phyloP scores from a whole-genome alignment of 1,139 yeast genomes.

The Insectozyma bohioensis region DNA sequence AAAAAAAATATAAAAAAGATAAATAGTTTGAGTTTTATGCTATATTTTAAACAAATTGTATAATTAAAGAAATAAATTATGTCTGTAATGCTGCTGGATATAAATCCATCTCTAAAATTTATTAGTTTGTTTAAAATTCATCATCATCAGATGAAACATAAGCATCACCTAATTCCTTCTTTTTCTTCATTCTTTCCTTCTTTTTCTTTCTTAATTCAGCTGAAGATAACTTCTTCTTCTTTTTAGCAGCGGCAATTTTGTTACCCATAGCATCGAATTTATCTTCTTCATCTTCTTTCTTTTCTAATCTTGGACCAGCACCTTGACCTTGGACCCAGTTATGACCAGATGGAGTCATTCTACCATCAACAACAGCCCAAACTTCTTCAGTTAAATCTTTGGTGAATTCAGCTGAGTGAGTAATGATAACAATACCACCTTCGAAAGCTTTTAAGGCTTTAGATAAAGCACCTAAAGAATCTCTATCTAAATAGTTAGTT shows the following conservation, averaged over 20 bases:
- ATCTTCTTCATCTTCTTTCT: conserved; percentile 98
- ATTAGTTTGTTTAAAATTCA: conserved; percentile 33
- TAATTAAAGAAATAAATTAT: background rate
- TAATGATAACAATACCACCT: conserved; percentile 99
- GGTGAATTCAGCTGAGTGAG: conserved; percentile 99
- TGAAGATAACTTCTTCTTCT: conserved; percentile 96
- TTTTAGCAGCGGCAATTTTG: conserved; percentile 95
- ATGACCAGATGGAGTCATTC: conserved; percentile 99
- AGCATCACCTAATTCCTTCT: conserved; percentile 99
- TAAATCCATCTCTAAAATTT: too few species aligned
- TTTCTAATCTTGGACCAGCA: conserved; percentile 95
- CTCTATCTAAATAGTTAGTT: conserved; percentile 98
- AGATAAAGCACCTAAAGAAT: conserved; percentile 98
- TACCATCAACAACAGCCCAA: conserved; percentile 98
- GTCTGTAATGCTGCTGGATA: too few species aligned
- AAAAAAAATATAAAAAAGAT: conserved; percentile 3
- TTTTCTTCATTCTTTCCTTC: conserved; percentile 99
- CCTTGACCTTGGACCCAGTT: conserved; percentile 99
- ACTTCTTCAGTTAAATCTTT: conserved; percentile 98
- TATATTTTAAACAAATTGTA: background rate
- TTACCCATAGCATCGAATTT: conserved; percentile 99
- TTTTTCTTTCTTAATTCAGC: conserved; percentile 99
- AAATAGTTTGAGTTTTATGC: background rate
- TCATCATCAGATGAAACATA: conserved; percentile 96
- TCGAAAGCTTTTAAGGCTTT: conserved; percentile 98